These are phyloP conservation scores for Sordariomycetes sp. DNA, from an alignment of 2,329 filamentous ascomycete species.

Conservation along the genomic window DNA sequence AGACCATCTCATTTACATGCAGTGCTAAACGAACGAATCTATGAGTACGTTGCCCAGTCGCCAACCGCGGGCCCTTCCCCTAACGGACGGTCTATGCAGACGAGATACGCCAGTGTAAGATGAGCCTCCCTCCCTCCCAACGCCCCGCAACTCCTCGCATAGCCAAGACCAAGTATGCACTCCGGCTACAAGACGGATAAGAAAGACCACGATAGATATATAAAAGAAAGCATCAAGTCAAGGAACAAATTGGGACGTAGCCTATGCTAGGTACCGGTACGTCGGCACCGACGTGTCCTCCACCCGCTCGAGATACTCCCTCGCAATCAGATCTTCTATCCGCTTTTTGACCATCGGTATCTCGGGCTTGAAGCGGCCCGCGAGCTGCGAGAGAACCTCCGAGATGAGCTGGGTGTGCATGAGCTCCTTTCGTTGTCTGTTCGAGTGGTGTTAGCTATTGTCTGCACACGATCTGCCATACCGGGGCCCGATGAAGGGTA, in stretches of 20 bases:
- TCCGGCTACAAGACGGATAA: neutral
- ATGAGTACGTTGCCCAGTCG: neutral
- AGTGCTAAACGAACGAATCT: neutral
- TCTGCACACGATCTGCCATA: neutral
- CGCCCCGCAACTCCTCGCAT: neutral
- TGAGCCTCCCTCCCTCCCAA: neutral
- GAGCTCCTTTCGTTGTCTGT: conserved; percentile 60
- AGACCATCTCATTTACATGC: neutral
- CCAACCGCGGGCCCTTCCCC: neutral
- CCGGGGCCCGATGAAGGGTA: neutral
- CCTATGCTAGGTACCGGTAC: conserved; percentile 59
- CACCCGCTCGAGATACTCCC: conserved; percentile 66
- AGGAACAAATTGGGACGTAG: neutral
- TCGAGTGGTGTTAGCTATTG: neutral
- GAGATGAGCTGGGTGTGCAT: conserved; percentile 55
- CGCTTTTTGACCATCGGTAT: conserved; percentile 66
- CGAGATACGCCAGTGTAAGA: neutral
- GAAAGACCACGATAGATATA: neutral
- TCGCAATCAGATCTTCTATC: conserved; percentile 64
- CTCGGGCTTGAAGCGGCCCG: conserved; percentile 60
- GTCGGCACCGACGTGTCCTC: conserved; percentile 51
- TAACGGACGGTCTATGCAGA: neutral
- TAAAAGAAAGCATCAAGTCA: neutral
- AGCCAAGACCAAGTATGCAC: neutral
- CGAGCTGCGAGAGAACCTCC: conserved; percentile 59